Conservation (phyloP, 495 filamentous ascomycete genomes). For the Tuber calosporum region DNA sequence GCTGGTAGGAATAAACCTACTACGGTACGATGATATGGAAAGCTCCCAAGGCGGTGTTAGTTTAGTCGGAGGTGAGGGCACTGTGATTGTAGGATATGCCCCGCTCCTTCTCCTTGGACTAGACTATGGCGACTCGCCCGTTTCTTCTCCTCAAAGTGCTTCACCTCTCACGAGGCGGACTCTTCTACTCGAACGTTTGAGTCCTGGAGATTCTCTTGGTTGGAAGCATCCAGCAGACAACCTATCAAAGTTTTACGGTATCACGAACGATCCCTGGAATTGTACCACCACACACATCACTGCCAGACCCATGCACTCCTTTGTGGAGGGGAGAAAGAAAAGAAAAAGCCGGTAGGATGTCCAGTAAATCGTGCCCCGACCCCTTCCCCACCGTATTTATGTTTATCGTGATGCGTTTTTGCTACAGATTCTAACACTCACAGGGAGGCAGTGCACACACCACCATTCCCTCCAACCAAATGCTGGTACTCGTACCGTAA, state of each 20-base stretch:
- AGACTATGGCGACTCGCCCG: neutral
- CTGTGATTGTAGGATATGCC: neutral
- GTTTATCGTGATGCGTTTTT: neutral
- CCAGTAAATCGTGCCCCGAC: neutral
- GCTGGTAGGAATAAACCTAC: neutral
- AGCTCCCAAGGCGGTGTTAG: neutral
- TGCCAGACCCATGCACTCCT: neutral
- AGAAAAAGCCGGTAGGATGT: neutral
- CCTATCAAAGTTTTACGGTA: neutral
- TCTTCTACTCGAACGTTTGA: neutral
- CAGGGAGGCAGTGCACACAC: neutral
- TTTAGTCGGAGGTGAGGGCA: neutral
- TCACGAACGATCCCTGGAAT: neutral
- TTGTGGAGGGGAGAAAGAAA: neutral
- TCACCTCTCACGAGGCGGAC: neutral
- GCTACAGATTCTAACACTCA: neutral
- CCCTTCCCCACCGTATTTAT: neutral
- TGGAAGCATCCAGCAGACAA: neutral
- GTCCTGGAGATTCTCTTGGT: neutral
- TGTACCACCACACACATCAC: neutral
- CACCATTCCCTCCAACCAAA: neutral
- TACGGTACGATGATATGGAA: neutral
- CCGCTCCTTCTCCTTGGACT: neutral
- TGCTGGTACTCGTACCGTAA: neutral
- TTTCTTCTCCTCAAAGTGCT: neutral